Base-by-base conservation (phyloP, 2,329 filamentous ascomycete genomes). In the Colletotrichum australisinense region DNA sequence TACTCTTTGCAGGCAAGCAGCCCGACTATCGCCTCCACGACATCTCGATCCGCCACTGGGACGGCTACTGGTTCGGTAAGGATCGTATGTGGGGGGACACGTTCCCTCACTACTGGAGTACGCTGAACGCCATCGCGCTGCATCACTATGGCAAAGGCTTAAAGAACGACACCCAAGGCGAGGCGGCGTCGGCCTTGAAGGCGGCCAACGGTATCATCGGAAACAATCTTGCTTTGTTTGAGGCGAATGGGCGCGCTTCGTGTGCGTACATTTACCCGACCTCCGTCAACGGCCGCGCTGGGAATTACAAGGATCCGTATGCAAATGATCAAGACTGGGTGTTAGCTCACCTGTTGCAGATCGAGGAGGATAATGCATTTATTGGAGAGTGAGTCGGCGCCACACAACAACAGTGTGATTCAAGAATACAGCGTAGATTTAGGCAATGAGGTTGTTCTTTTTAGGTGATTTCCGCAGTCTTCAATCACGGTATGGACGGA, bases 81-180 rank as follows among this genome's bases (percentile, higher is more conserved):
- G 70, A 73, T 38, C 70, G 73, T 12, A 70, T 63, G 32, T 74
- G 73, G 70, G 73, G 73, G 22, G 73, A 70, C 14, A 74, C 70
- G 3, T 73, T 74, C 22, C 73, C 70, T 16, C 73, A 73, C 26
- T 74, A 73, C 32, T 74, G 70, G 73, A 74, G 73, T n/a, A 73
- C 73, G 14, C 57, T 74, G 3, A 73, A 73, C 16, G 59, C 65
- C 22, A 64, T 74, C 22, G 70, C 70, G 1, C 24, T 74, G 8
- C 70, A 74, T 38, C 73, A 74, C 26, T 59, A 64, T 19, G 38
- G 70, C 19, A 74, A 63, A 62, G 57, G 26, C 66, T 56, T 6
- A 26, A 42, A 4, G 70, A 70, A 42, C 14, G 35, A 42, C 6
- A 42, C 35, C 14, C 35, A 7, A 42, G 14, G 35, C 16, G 14